Conservation (phyloP, 2,329 filamentous ascomycete genomes). For the Helotiales sp. region DNA sequence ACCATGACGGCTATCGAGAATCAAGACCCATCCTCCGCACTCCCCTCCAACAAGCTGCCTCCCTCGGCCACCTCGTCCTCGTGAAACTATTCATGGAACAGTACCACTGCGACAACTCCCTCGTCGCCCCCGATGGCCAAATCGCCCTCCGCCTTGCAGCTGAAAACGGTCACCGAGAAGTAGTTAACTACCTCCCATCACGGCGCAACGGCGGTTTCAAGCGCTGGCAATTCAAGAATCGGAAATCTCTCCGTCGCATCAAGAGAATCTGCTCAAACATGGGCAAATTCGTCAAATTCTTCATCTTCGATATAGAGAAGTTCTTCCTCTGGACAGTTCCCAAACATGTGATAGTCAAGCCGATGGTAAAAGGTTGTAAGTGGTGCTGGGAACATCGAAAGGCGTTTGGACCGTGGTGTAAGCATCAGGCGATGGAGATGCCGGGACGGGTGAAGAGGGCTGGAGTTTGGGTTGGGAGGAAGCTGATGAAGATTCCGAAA, state of each 20-base stretch:
- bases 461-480: neutral
- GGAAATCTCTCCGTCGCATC: slow-evolving; percentile 39
- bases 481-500: slow-evolving; percentile 5
- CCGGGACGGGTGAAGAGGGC: slow-evolving; percentile 37
- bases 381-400: slow-evolving; percentile 39
- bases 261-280: slow-evolving; percentile 38
- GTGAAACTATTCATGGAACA: slow-evolving; percentile 50
- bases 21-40: slow-evolving; percentile 41
- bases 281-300: slow-evolving; percentile 33
- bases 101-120: slow-evolving; percentile 49
- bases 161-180: slow-evolving; percentile 47
- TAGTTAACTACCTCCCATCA: slow-evolving; percentile 50
- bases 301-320: slow-evolving; percentile 44
- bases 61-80: slow-evolving; percentile 47
- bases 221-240: slow-evolving; percentile 46
- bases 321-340: slow-evolving; percentile 38
- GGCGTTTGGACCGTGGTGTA: slow-evolving; percentile 43
- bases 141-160: slow-evolving; percentile 53
- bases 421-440: slow-evolving; percentile 37
- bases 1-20: neutral
- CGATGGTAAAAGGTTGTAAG: slow-evolving; percentile 34
- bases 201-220: slow-evolving; percentile 48
- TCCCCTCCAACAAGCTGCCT: slow-evolving; percentile 52
- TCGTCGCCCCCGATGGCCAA: slow-evolving; percentile 53
- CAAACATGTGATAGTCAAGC: slow-evolving; percentile 28